Conservation (phyloP, 129 eudicot species). For the Sambucus nigra region DNA sequence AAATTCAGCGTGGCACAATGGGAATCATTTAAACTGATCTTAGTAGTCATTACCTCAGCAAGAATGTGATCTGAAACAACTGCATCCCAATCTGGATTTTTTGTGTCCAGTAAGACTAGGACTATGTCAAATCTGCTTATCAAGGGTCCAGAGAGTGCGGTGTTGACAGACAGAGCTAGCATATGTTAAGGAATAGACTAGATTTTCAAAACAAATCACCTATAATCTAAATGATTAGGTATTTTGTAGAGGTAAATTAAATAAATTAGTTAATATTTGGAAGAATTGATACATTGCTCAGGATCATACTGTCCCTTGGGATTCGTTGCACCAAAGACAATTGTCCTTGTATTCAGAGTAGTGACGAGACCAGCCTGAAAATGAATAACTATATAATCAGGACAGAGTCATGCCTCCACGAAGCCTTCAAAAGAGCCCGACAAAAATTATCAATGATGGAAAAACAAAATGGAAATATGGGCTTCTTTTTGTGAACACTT, state of each 20-base stretch:
- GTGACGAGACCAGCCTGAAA: constrained; percentile 98
- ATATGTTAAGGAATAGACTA: constrained; percentile 18
- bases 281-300: constrained; percentile 48
- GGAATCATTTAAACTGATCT: constrained; percentile 10
- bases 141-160: constrained; percentile 92
- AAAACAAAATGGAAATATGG: not conserved
- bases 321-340: constrained; percentile 98
- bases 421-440: constrained; percentile 7
- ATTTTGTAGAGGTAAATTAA: not conserved
- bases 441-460: constrained; percentile 2
- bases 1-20: constrained; percentile 10
- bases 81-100: constrained; percentile 94
- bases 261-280: too few relatives aligned
- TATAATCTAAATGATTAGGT: not conserved
- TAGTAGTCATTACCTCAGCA: constrained; percentile 47
- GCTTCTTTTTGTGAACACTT: not conserved
- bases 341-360: constrained; percentile 81
- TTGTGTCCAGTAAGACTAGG: constrained; percentile 87
- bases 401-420: constrained; percentile 1
- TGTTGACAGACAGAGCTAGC: constrained; percentile 86
- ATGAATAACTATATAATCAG: constrained; percentile 6
- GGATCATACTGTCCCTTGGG: constrained; percentile 99
- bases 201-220: not conserved
- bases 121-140: constrained; percentile 98
- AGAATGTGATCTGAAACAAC: constrained; percentile 97